Evolutionary conservation across 108 stramenopile species (phyloP).

Genomic region (Nannochloropsis gaditana): DNA sequence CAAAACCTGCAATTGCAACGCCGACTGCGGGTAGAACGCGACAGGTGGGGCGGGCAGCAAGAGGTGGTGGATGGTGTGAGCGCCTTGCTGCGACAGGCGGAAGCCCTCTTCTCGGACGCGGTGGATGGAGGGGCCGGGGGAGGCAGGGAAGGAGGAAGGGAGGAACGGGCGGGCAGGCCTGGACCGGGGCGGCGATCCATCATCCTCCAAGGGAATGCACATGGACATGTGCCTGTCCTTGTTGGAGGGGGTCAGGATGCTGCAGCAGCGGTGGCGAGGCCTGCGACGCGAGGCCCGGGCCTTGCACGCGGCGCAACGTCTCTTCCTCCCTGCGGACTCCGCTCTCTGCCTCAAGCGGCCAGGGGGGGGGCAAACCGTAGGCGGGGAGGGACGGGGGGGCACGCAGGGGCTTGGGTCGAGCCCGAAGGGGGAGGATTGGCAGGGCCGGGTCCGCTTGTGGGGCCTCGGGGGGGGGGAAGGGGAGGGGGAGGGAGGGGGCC

Average conservation of each 20-base stretch:
- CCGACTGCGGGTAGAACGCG: background rate
- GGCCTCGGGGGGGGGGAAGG: background rate
- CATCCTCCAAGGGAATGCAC: background rate
- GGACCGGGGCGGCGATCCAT: background rate
- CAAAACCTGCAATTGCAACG: background rate
- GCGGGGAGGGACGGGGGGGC: background rate
- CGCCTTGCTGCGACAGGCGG: background rate
- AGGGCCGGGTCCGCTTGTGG: background rate
- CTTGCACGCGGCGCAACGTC: background rate
- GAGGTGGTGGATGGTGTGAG: background rate
- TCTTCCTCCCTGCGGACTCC: background rate
- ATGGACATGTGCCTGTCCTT: background rate
- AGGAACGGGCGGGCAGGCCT: background rate
- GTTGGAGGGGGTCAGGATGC: background rate
- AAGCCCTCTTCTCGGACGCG: background rate
- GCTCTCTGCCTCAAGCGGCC: background rate
- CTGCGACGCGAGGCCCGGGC: background rate
- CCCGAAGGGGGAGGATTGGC: background rate
- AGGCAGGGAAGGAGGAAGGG: constrained; percentile 16
- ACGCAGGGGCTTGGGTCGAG: too few relatives aligned
- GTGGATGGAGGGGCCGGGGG: background rate
- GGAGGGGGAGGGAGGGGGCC: background rate
- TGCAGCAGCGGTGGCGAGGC: background rate
- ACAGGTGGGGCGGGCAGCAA: background rate
- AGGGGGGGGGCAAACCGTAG: background rate